phyloP scores from a whole-genome alignment of 148 eudicot species.

The Dianthus caryophyllus region DNA sequence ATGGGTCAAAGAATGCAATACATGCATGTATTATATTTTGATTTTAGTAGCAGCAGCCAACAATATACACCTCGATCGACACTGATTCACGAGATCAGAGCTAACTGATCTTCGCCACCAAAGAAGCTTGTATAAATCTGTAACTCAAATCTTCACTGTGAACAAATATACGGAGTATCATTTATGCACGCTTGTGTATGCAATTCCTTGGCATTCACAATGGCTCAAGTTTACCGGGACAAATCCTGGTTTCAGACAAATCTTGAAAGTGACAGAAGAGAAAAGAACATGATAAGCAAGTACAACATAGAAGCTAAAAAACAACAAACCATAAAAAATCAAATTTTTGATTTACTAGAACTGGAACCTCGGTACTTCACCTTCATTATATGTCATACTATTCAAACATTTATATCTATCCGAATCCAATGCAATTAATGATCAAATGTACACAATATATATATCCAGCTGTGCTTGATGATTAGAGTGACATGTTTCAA shows the following conservation, averaged over 20 bases:
- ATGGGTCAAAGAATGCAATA: conserved; percentile 17
- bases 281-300: conserved; percentile 4
- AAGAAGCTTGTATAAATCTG: conserved; percentile 14
- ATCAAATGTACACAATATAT: conserved; percentile 7
- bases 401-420: conserved; percentile 8
- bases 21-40: conserved; percentile 13
- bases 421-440: conserved; percentile 14
- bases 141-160: conserved; percentile 23
- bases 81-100: background rate
- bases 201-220: conserved; percentile 28
- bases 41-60: background rate
- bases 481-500: background rate
- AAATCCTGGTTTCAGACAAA: conserved; percentile 26
- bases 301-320: conserved; percentile 1
- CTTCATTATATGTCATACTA: conserved; percentile 6
- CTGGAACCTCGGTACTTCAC: conserved; percentile 6
- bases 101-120: too few species aligned
- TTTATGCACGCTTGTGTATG: conserved; percentile 21
- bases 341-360: background rate
- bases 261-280: conserved; percentile 23
- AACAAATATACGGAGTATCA: conserved; percentile 11
- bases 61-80: background rate
- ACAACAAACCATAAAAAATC: background rate
- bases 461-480: background rate
- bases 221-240: conserved; percentile 16